Conservation (phyloP, 1,139 yeast genomes). For the Waltiozyma sp. region DNA sequence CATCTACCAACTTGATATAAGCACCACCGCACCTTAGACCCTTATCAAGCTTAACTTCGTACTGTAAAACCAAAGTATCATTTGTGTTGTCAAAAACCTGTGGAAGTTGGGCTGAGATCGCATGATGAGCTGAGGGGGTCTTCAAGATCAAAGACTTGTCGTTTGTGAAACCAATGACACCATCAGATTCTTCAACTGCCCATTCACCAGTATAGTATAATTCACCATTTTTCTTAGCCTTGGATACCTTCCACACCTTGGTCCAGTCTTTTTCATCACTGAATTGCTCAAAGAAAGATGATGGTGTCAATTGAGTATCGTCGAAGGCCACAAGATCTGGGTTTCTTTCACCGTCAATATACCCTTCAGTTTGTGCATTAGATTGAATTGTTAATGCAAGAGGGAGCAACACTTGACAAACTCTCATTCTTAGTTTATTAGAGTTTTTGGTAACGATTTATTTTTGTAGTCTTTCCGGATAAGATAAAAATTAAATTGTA, state of each 20-base stretch:
- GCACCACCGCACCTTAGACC: constrained; percentile 83
- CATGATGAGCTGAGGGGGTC: constrained; percentile 69
- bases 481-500: not conserved
- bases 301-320: constrained; percentile 18
- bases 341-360: constrained; percentile 8
- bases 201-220: constrained; percentile 62
- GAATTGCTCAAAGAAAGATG: constrained; percentile 64
- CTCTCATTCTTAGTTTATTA: constrained; percentile 9
- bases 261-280: constrained; percentile 26
- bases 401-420: constrained; percentile 6
- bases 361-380: constrained; percentile 2
- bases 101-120: constrained; percentile 53
- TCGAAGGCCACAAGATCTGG: constrained; percentile 26
- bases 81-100: constrained; percentile 43
- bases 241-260: constrained; percentile 54
- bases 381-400: constrained; percentile 12
- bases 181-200: constrained; percentile 51
- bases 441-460: not conserved
- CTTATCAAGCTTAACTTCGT: constrained; percentile 74
- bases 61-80: constrained; percentile 70
- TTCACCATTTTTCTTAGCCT: constrained; percentile 41
- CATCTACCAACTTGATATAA: constrained; percentile 61
- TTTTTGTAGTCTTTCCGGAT: not conserved
- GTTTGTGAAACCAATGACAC: constrained; percentile 44
- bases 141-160: constrained; percentile 72